Evolutionary conservation across 768 basidiomycete species (phyloP).

Genomic region (Punctularia strigosozonata): DNA sequence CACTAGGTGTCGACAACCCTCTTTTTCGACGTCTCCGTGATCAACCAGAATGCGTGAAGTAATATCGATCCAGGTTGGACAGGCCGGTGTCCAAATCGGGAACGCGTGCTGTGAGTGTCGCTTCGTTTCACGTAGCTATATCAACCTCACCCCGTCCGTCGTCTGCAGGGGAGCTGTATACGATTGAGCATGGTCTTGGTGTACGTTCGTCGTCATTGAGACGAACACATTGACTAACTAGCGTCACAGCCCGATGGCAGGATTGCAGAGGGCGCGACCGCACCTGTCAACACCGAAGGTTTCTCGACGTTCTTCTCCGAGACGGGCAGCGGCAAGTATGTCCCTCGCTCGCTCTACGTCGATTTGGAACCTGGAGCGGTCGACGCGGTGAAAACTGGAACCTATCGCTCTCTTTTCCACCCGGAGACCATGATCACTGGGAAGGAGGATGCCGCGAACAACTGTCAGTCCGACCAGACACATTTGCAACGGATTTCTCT

Average conservation of each 20-base stretch:
- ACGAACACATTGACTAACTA: slow-evolving; percentile 5
- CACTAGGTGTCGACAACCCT: no score
- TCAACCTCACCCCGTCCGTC: slow-evolving; percentile 13
- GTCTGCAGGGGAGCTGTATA: slow-evolving; percentile 87
- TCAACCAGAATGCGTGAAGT: slow-evolving; percentile 68
- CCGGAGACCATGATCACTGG: slow-evolving; percentile 95
- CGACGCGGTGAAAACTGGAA: slow-evolving; percentile 88
- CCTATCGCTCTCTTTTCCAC: slow-evolving; percentile 91
- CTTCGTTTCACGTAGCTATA: neutral
- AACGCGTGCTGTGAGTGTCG: slow-evolving; percentile 85
- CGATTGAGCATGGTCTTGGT: slow-evolving; percentile 92
- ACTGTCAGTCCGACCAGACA: slow-evolving; percentile 50
- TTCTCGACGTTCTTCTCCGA: slow-evolving; percentile 99
- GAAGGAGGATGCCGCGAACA: slow-evolving; percentile 99
- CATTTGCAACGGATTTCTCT: slow-evolving; percentile 5
- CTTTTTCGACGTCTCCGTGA: neutral
- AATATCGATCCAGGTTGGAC: slow-evolving; percentile 93
- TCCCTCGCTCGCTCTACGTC: slow-evolving; percentile 93
- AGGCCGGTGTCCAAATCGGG: slow-evolving; percentile 90
- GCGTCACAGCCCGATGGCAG: slow-evolving; percentile 78
- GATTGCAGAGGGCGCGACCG: slow-evolving; percentile 57
- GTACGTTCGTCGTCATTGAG: slow-evolving; percentile 34
- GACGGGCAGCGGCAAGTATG: slow-evolving; percentile 87
- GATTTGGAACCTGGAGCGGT: slow-evolving; percentile 93
- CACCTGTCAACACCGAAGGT: slow-evolving; percentile 56